These are phyloP conservation scores for Fusarium succisae DNA, from an alignment of 2,329 filamentous ascomycete genomes.

Conservation along the genomic window DNA sequence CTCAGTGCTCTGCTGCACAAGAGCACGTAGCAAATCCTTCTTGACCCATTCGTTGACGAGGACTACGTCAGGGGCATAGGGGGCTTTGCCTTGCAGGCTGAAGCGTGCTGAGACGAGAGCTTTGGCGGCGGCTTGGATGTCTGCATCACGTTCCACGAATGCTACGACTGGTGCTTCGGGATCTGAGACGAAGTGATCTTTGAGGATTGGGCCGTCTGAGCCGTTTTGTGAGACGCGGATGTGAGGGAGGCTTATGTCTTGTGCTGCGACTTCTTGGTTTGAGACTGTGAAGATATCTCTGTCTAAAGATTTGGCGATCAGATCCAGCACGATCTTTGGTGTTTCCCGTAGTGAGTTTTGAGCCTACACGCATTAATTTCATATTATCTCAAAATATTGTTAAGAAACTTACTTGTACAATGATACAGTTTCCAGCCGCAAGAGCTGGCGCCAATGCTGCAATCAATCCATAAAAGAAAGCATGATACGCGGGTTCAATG, in stretches of 20 bases:
- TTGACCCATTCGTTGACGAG: slow-evolving; percentile 39
- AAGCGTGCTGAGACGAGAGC: slow-evolving; percentile 27
- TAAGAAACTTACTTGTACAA: slow-evolving; percentile 13
- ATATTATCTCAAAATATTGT: no score
- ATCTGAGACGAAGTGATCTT: slow-evolving; percentile 9
- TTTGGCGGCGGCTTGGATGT: slow-evolving; percentile 26
- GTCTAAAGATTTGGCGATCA: slow-evolving; percentile 16
- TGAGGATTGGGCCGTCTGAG: not conserved
- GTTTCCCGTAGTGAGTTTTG: slow-evolving; percentile 14
- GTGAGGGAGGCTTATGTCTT: slow-evolving; percentile 9
- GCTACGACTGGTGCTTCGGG: slow-evolving; percentile 9
- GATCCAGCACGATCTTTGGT: not conserved
- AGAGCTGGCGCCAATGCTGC: slow-evolving; percentile 26
- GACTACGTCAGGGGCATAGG: slow-evolving; percentile 33
- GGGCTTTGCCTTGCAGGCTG: slow-evolving; percentile 20
- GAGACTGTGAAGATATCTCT: slow-evolving; percentile 12
- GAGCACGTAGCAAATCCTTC: slow-evolving; percentile 28
- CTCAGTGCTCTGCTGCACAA: slow-evolving; percentile 22
- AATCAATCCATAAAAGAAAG: slow-evolving; percentile 31
- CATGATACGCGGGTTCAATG: slow-evolving; percentile 29
- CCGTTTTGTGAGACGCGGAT: slow-evolving; percentile 12
- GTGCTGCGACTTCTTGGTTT: not conserved
- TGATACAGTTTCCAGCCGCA: slow-evolving; percentile 27
- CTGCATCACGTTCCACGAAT: slow-evolving; percentile 35
- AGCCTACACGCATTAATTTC: not conserved